phyloP scores from a whole-genome alignment of 2,329 filamentous ascomycete genomes.

The Lachnellula subtilissima region DNA sequence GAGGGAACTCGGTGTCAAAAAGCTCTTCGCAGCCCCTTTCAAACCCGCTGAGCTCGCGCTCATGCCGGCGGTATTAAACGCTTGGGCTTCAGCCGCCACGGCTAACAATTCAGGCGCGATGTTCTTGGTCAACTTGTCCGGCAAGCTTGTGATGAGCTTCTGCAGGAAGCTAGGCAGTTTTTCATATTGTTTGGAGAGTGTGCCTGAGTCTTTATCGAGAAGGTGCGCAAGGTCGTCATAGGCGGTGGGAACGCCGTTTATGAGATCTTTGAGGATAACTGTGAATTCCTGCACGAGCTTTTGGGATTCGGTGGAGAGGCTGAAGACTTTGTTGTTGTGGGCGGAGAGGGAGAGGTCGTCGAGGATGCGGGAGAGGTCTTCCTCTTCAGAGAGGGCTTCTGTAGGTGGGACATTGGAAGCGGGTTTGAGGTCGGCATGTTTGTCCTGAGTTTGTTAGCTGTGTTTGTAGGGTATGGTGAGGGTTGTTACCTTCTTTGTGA shows the following conservation, averaged over 20 bases:
- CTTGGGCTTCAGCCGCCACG: slow-evolving; percentile 68
- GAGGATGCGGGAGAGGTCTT: slow-evolving; percentile 74
- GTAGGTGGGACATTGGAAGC: slow-evolving; percentile 33
- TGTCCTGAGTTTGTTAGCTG: slow-evolving; percentile 27
- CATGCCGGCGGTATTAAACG: slow-evolving; percentile 12
- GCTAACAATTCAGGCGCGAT: slow-evolving; percentile 80
- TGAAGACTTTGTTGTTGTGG: slow-evolving; percentile 80
- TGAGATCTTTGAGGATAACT: slow-evolving; percentile 82
- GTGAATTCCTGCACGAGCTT: slow-evolving; percentile 81
- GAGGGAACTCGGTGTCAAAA: slow-evolving; percentile 66
- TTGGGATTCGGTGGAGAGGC: slow-evolving; percentile 76
- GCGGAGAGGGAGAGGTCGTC: slow-evolving; percentile 80
- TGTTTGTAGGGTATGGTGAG: not conserved
- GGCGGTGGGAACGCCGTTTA: slow-evolving; percentile 89
- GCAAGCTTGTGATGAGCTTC: slow-evolving; percentile 80
- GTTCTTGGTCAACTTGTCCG: slow-evolving; percentile 70
- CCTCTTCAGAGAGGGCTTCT: slow-evolving; percentile 50
- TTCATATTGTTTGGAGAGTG: slow-evolving; percentile 56
- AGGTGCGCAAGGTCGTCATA: slow-evolving; percentile 75
- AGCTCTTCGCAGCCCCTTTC: slow-evolving; percentile 59
- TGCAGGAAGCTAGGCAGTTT: slow-evolving; percentile 74
- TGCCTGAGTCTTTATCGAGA: slow-evolving; percentile 51
- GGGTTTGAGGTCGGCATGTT: slow-evolving; percentile 32
- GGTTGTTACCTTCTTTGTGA: slow-evolving; percentile 24
- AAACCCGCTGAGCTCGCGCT: slow-evolving; percentile 25